Percentiles rank a stretch among this genome's conserved stretches.
Evolutionary conservation across 345 rosid species (phyloP).

Genomic region (Aquilaria sinensis): DNA sequence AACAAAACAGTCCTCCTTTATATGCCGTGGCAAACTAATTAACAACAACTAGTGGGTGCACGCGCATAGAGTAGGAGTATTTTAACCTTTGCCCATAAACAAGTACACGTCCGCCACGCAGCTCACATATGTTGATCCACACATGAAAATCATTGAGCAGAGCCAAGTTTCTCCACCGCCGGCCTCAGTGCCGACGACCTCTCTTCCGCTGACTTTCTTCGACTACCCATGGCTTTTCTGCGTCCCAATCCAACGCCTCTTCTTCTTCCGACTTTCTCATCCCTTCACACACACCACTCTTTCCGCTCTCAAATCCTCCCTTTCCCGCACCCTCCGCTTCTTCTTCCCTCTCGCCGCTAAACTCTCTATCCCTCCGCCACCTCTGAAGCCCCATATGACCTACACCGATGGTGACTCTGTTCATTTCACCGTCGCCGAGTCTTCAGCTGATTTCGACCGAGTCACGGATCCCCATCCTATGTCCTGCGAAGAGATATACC

Average conservation of each 20-base stretch:
- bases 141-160: background rate
- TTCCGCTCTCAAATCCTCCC: constrained; percentile 35
- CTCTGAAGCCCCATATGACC: constrained; percentile 13
- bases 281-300: constrained; percentile 25
- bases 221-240: constrained; percentile 56
- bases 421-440: constrained; percentile 18
- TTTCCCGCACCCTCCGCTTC: constrained; percentile 37
- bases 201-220: constrained; percentile 34
- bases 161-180: constrained; percentile 17
- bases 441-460: constrained; percentile 14
- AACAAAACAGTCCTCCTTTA: too few relatives aligned
- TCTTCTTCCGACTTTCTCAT: constrained; percentile 34
- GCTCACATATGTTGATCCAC: too few relatives aligned
- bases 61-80: too few relatives aligned
- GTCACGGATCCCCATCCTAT: constrained; percentile 14
- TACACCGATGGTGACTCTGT: constrained; percentile 13
- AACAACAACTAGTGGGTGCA: too few relatives aligned
- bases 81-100: too few relatives aligned
- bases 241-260: constrained; percentile 36
- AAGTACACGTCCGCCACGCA: too few relatives aligned
- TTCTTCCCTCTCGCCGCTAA: constrained; percentile 36
- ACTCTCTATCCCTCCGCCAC: constrained; percentile 7
- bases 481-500: constrained; percentile 15
- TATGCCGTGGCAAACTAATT: too few relatives aligned
- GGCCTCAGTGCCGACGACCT: constrained; percentile 10